Conservation (phyloP, 2,329 filamentous ascomycete genomes). For the Talaromyces marneffei region DNA sequence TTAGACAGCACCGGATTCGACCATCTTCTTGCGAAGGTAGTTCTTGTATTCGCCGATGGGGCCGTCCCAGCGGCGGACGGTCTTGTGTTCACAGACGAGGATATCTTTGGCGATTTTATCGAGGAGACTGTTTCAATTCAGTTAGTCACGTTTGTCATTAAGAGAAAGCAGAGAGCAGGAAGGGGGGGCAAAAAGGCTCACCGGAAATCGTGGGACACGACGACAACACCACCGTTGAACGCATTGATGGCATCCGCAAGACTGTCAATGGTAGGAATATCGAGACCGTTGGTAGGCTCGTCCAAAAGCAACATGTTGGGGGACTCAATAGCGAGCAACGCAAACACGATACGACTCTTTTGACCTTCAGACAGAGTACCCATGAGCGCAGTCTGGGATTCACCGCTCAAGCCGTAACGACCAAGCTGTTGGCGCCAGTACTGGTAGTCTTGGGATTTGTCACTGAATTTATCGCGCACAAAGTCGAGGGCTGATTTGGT, state of each 20-base stretch:
- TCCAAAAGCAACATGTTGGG: conserved; percentile 98
- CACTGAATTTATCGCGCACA: conserved; percentile 86
- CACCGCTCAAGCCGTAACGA: conserved; percentile 85
- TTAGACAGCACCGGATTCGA: conserved; percentile 78
- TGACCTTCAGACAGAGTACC: conserved; percentile 96
- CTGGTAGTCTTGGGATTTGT: conserved; percentile 93
- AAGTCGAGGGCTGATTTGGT: conserved; percentile 98
- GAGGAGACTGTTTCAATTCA: conserved; percentile 60
- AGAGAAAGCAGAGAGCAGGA: background rate
- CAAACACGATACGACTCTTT: conserved; percentile 97
- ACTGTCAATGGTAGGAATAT: conserved; percentile 97
- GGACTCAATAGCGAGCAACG: conserved; percentile 84
- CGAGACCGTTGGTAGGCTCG: conserved; percentile 98
- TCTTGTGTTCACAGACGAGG: conserved; percentile 97
- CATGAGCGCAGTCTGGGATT: conserved; percentile 94
- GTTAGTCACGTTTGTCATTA: conserved; percentile 16
- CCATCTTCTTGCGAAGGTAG: conserved; percentile 98
- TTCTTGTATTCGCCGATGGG: conserved; percentile 95
- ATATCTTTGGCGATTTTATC: conserved; percentile 99
- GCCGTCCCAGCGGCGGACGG: conserved; percentile 82
- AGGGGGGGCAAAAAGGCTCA: conserved; percentile 49
- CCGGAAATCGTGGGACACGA: conserved; percentile 99
- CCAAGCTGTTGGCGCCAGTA: conserved; percentile 99
- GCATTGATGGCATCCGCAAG: conserved; percentile 96
- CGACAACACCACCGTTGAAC: conserved; percentile 92